Base-by-base conservation (phyloP, 2,329 filamentous ascomycete genomes). In the Aspergillus sp. region DNA sequence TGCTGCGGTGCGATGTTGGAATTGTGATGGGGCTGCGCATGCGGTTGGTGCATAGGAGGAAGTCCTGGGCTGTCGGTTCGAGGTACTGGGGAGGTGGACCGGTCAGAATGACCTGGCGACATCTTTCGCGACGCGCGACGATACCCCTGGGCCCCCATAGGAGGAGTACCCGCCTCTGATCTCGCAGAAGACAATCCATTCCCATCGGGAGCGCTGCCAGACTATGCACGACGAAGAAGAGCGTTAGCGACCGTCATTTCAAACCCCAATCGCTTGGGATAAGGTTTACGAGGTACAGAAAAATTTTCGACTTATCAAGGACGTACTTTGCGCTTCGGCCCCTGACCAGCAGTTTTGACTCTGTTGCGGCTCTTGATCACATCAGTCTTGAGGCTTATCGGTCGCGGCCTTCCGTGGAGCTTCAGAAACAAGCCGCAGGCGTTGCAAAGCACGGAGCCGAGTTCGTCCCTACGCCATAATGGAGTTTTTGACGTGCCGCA, bases 351-450 rank as follows among this genome's bases (percentile, higher is more conserved):
- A 57, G 93, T 95, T 84, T 98, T 98, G 70, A 98, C 94, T 67
- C 95, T 89, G 80, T 99, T 99, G 73, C 95, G 92, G 82, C 93
- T 97, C 84, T 99, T 99, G 82, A 99, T 99, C 69, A 98, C 94
- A 83, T 99, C 95, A 53, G 95, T 98, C 85, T 99, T 99, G 71
- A 99, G 86, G 71, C 92, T 96, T 77, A 97, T 97, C 69, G 95
- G 95, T 60, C 95, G 89, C 63, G 95, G 88, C 28, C 93, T 91
- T 66, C 93, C 93, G 77, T 99, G 95, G 69, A 99, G 85, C 85
- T 99, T 99, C 72, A 98, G 86, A 79, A 98, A 99, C 60, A 99
- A 86, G 63, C 95, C 95, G 80, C 95, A 99, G 73, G 95, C 95
- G 81, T 99, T 99, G 88, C 95, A 99, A 56, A 99, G 90, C 43